These are phyloP conservation scores for Carex myosuroides DNA, from an alignment of 176 grass and related monocot species.

Conservation along the genomic window DNA sequence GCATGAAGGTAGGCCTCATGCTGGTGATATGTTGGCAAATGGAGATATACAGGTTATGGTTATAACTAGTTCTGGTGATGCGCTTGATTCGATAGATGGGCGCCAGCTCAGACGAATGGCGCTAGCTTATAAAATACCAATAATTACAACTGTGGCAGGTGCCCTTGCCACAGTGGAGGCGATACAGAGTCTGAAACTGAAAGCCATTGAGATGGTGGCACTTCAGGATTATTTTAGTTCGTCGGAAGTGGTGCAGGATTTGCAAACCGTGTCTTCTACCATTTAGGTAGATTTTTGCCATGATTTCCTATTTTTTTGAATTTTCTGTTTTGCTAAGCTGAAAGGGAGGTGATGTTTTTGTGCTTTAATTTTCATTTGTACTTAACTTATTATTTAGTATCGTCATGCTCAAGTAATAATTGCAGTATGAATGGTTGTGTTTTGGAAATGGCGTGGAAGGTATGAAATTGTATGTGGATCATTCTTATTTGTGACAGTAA, in stretches of 20 bases:
- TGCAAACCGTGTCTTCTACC: conserved; percentile 49
- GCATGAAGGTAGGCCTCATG: conserved; percentile 87
- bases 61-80: conserved; percentile 90
- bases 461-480: background rate
- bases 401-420: background rate
- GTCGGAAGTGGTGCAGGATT: conserved; percentile 33
- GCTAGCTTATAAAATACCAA: conserved; percentile 75
- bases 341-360: conserved; percentile 9
- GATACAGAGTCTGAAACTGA: conserved; percentile 80
- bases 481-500: conserved; percentile 1
- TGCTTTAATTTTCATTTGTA: background rate
- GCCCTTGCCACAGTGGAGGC: conserved; percentile 80
- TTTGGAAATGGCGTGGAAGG: background rate
- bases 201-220: conserved; percentile 57
- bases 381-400: background rate
- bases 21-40: conserved; percentile 80
- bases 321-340: background rate
- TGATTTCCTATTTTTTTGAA: background rate
- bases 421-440: background rate
- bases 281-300: conserved; percentile 28
- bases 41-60: conserved; percentile 93
- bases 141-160: conserved; percentile 92
- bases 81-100: conserved; percentile 75
- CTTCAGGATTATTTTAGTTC: conserved; percentile 85
- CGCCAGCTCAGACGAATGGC: conserved; percentile 81